A percentile compares a stretch with the other conserved stretches of the same genome.
phyloP scores from a whole-genome alignment of 2,329 filamentous ascomycete species.

The Ceratocystiopsis brevicomis region DNA sequence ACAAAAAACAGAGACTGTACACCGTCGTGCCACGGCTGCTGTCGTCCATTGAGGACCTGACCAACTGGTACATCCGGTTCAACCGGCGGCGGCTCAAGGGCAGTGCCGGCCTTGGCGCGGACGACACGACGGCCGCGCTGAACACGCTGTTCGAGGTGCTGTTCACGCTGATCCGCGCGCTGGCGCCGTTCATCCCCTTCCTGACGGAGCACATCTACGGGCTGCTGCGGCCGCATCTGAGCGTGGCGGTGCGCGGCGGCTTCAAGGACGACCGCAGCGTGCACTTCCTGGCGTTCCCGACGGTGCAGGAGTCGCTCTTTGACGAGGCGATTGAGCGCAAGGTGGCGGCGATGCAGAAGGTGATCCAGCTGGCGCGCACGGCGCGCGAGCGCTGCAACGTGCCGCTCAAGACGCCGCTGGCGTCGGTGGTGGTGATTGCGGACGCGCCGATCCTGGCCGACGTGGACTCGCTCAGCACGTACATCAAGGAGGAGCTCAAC shows the following conservation, averaged over 20 bases:
- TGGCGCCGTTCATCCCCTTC: conserved; percentile 92
- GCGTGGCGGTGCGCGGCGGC: conserved; percentile 36
- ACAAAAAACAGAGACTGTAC: conserved; percentile 42
- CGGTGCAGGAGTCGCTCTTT: conserved; percentile 75
- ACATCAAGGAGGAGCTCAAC: conserved; percentile 84
- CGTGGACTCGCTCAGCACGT: conserved; percentile 65
- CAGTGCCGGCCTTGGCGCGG: conserved; percentile 60
- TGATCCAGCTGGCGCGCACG: conserved; percentile 78
- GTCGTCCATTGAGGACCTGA: conserved; percentile 58
- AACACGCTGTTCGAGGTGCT: conserved; percentile 90
- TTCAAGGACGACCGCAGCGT: conserved; percentile 66
- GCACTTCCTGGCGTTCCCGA: conserved; percentile 81
- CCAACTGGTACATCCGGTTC: conserved; percentile 98
- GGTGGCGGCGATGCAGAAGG: conserved; percentile 80
- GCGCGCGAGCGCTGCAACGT: conserved; percentile 72
- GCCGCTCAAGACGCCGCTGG: conserved; percentile 77
- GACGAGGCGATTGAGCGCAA: conserved; percentile 70
- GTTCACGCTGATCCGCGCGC: conserved; percentile 68
- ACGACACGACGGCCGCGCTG: conserved; percentile 76
- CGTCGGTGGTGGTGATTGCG: conserved; percentile 77
- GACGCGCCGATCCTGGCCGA: conserved; percentile 73
- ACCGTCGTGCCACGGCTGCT: conserved; percentile 79
- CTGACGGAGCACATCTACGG: conserved; percentile 88
- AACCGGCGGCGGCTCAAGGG: conserved; percentile 85
- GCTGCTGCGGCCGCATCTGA: conserved; percentile 65